These are phyloP conservation scores for Scopulariopsis brevicaulis DNA, from an alignment of 2,329 filamentous ascomycete species.

Conservation along the genomic window DNA sequence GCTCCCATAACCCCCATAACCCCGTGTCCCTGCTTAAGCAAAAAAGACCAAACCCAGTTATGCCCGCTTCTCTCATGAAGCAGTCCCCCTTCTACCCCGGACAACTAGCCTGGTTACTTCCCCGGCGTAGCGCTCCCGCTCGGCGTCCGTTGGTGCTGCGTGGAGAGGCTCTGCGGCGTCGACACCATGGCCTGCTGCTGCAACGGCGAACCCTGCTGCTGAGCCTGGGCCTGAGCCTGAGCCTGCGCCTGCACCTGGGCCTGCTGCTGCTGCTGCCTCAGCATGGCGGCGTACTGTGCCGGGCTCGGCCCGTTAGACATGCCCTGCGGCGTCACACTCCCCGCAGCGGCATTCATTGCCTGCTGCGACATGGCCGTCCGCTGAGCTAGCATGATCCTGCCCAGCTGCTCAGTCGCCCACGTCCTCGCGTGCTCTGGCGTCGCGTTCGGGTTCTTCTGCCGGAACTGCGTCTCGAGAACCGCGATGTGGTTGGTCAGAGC, in stretches of 20 bases:
- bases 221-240: conserved; percentile 8
- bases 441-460: conserved; percentile 37
- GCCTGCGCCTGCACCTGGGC: conserved; percentile 3
- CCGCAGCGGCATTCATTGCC: conserved; percentile 44
- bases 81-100: not conserved
- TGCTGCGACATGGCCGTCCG: conserved; percentile 29
- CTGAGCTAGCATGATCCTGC: conserved; percentile 33
- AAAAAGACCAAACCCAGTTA: not conserved
- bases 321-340: conserved; percentile 32
- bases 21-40: not conserved
- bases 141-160: conserved; percentile 18
- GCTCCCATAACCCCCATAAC: not conserved
- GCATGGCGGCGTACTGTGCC: conserved; percentile 47
- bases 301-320: conserved; percentile 41
- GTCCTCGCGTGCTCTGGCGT: conserved; percentile 36
- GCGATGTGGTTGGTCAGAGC: conserved; percentile 30
- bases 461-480: conserved; percentile 36
- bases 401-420: conserved; percentile 38
- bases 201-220: conserved; percentile 8
- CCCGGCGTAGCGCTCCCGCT: conserved; percentile 27
- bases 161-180: not conserved
- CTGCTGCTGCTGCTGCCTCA: conserved; percentile 38
- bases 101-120: conserved; percentile 8
- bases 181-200: conserved; percentile 4
- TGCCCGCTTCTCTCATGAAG: not conserved